phyloP scores from a whole-genome alignment of 352 stramenopile species.

The Thraustotheca clavata region DNA sequence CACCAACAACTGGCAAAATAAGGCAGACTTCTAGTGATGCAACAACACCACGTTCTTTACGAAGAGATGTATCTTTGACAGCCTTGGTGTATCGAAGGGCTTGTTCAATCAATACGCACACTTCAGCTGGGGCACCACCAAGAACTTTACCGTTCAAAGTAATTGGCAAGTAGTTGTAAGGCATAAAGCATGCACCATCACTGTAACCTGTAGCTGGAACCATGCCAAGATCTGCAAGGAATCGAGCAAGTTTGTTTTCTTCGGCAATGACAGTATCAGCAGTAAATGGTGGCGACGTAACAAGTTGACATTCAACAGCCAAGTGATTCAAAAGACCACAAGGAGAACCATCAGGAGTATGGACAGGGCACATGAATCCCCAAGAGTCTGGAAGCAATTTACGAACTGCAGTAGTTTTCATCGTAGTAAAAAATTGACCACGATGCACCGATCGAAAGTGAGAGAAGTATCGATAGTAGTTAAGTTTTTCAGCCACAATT shows the following conservation, averaged over 20 bases:
- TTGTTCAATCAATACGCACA: constrained; percentile 80
- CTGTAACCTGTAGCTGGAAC: constrained; percentile 68
- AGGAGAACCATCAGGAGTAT: constrained; percentile 98
- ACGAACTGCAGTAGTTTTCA: constrained; percentile 98
- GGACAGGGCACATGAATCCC: constrained; percentile 98
- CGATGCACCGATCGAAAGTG: constrained; percentile 99
- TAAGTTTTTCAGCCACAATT: constrained; percentile 99
- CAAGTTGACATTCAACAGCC: constrained; percentile 86
- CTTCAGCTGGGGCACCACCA: constrained; percentile 75
- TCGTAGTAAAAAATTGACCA: constrained; percentile 99
- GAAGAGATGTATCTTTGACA: constrained; percentile 33
- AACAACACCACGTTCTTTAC: constrained; percentile 56
- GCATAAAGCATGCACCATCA: constrained; percentile 76
- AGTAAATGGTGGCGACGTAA: constrained; percentile 67
- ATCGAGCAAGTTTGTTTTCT: constrained; percentile 68
- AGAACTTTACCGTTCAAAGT: constrained; percentile 96
- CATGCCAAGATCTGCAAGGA: constrained; percentile 74
- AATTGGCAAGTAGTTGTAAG: constrained; percentile 90
- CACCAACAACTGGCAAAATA: constrained; percentile 71
- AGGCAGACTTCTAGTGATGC: constrained; percentile 75
- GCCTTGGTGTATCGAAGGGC: constrained; percentile 70
- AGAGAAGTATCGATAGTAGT: constrained; percentile 98
- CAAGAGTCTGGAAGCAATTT: constrained; percentile 98
- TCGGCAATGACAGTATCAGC: constrained; percentile 61
- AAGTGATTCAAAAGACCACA: constrained; percentile 99